Conservation (phyloP, 257 asterid species). For the Coffea eugenioides region DNA sequence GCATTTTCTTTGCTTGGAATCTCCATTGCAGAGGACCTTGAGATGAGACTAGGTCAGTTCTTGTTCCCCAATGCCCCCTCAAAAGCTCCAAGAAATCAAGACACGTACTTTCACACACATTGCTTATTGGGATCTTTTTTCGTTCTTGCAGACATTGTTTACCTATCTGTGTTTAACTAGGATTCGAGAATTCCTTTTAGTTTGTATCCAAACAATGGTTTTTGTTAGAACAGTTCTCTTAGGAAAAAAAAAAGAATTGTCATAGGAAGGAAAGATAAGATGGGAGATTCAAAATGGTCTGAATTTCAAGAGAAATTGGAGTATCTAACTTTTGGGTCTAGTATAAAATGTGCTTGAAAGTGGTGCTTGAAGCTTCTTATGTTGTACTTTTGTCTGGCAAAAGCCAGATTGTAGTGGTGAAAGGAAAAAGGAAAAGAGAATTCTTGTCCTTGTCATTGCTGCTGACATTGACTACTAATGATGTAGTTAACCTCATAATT, state of each 20-base stretch:
- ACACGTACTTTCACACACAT: background rate
- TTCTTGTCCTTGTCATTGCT: conserved; percentile 8
- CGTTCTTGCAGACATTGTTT: background rate
- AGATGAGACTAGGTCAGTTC: conserved; percentile 65
- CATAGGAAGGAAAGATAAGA: too few relatives aligned
- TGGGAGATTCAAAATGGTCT: background rate
- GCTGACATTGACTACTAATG: conserved; percentile 6
- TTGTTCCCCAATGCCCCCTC: background rate
- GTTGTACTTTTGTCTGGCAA: conserved; percentile 26
- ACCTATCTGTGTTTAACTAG: background rate
- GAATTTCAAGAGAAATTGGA: background rate
- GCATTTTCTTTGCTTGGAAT: conserved; percentile 17
- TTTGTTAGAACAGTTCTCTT: background rate
- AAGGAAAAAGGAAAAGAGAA: background rate
- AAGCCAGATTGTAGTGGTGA: background rate
- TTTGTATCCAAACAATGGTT: background rate
- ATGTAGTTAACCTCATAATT: background rate
- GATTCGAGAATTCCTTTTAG: background rate
- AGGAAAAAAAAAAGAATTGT: too few relatives aligned
- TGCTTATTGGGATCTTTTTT: background rate
- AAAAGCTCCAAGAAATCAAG: background rate
- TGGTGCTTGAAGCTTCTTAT: conserved; percentile 17
- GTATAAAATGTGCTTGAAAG: background rate
- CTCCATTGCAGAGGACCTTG: conserved; percentile 26
- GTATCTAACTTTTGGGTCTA: background rate